Evolutionary conservation across 1,139 yeast genomes (phyloP), one percentile per base, ranked within the genome.

Genomic region (Debaryomyces nepalensis): DNA sequence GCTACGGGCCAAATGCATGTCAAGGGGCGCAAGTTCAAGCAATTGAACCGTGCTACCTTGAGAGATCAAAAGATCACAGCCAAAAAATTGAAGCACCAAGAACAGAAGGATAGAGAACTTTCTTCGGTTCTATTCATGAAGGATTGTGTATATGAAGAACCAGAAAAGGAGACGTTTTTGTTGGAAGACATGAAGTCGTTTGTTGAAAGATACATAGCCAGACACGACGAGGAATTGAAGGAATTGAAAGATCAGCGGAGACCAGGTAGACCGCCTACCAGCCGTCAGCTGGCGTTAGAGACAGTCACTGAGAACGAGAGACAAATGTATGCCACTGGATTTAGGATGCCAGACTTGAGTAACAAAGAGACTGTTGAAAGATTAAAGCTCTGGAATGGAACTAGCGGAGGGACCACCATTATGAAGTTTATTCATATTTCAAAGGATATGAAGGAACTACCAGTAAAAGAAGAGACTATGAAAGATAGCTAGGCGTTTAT

Each of bases 1-100:
- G 71, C 82, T 36, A 81, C 80, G 34, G 82, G 83, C 14, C 70
- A 77, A 22, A 74, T 91, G 52, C 98, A 91, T 61, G 90, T 95
- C 30, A 85, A 84, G 57, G 96, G 97, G 5, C 77, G 97, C 43
- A 90, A 88, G 63, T 86, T 88, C 64, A 85, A 86, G 61, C 90
- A 87, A 62, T 69, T 91, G 43, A 84, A 84, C 47, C 73, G 95
- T 49, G 97, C 97, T n/a, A 81, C 95, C 1, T 67, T 89, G 36
- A 77, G 98, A 61, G 95, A 89, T 49, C 76, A 75, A 38, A 87
- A 86, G 61, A 68, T 91, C 40, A 76, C 75, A 34, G 71, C 70
- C 41, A 81, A 77, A 59, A 86, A 84, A 58, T 63, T 68, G 34
- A 69, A 71, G 33, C 79, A 79, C 49, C 64, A 75, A 26, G 84